A percentile compares a stretch with the other conserved stretches of the same genome.
Evolutionary conservation across 345 rosid species (phyloP).

Genomic region (Trapa incisa): DNA sequence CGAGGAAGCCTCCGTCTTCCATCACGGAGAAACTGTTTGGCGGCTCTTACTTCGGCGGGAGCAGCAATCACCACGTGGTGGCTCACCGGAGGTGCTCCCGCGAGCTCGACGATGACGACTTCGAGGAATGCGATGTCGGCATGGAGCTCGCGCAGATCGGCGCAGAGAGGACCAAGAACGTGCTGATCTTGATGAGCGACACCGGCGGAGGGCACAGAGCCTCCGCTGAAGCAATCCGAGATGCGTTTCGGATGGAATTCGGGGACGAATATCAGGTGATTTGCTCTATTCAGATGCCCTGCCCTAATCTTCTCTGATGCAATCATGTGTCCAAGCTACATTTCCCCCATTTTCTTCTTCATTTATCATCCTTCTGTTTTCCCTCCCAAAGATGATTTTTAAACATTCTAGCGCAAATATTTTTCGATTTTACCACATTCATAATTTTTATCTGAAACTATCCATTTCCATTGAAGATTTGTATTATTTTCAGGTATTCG

Average conservation of each 20-base stretch:
- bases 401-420: no score
- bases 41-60: slow-evolving; percentile 27
- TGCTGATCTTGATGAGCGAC: slow-evolving; percentile 93
- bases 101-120: slow-evolving; percentile 30
- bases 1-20: slow-evolving; percentile 63
- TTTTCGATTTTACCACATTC: no score
- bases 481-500: slow-evolving; percentile 38
- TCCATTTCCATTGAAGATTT: no score
- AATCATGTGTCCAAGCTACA: no score
- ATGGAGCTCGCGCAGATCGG: slow-evolving; percentile 83
- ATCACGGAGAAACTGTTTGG: slow-evolving; percentile 54
- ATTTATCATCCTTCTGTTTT: not conserved
- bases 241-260: slow-evolving; percentile 59
- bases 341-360: no score
- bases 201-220: slow-evolving; percentile 98
- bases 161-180: slow-evolving; percentile 71
- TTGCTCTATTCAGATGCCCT: not conserved
- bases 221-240: slow-evolving; percentile 93
- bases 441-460: no score
- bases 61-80: slow-evolving; percentile 11
- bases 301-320: no score
- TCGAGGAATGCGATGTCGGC: slow-evolving; percentile 38
- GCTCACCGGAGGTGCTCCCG: slow-evolving; percentile 19
- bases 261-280: slow-evolving; percentile 71
- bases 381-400: not conserved